Evolutionary conservation across 768 basidiomycete species (phyloP).

Genomic region (Melanogaster broomeanus): DNA sequence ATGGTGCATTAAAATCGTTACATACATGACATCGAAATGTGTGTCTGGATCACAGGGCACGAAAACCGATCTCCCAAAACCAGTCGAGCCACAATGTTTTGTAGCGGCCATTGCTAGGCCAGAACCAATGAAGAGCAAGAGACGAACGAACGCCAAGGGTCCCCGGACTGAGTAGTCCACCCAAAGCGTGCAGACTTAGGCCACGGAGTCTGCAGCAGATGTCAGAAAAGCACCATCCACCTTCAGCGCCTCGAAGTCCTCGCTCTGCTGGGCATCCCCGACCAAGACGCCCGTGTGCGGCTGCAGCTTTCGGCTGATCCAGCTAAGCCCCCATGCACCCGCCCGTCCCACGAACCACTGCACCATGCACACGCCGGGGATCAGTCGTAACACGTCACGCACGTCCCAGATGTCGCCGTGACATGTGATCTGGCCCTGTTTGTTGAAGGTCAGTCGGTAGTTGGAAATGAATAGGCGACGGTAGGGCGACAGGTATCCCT

Average conservation of each 20-base stretch:
- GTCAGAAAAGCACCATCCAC: conserved; percentile 14
- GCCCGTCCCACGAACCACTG: conserved; percentile 72
- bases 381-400: conserved; percentile 70
- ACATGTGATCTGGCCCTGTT: conserved; percentile 75
- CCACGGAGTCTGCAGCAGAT: conserved; percentile 4
- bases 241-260: background rate
- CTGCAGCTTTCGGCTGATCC: conserved; percentile 24
- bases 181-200: no score
- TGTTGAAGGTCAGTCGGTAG: conserved; percentile 79
- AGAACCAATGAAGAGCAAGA: no score
- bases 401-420: conserved; percentile 85
- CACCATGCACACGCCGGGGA: conserved; percentile 66
- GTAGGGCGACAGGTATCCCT: conserved; percentile 57
- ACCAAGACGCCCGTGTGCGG: conserved; percentile 3
- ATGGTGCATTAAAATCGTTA: conserved; percentile 9
- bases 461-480: conserved; percentile 73
- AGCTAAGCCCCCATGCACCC: conserved; percentile 57
- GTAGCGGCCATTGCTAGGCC: no score
- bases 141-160: no score
- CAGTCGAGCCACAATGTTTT: no score
- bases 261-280: conserved; percentile 1
- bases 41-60: conserved; percentile 1
- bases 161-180: no score
- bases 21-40: conserved; percentile 11
- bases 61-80: conserved; percentile 1